Base-by-base conservation (phyloP, 164 flowering plant species). In the Aristolochia fimbriata region DNA sequence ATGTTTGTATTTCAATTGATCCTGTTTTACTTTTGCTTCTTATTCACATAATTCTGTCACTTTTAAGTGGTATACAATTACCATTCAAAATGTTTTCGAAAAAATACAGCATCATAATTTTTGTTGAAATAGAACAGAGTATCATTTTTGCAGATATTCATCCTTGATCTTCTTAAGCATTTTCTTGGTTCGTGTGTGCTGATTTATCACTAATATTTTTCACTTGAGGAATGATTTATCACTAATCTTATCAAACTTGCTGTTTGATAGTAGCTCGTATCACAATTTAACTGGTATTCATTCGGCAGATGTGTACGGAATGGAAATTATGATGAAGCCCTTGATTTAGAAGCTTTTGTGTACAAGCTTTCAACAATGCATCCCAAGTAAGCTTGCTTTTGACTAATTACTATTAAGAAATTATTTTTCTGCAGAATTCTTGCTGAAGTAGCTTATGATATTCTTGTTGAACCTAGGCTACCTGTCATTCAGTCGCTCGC, bases 261-360 rank as follows among this genome's bases (percentile, higher is more conserved):
- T 49, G 20, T 49, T 49, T 49, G 52, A 12, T 6, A 1, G 16
- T 17, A n/a, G n/a, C n/a, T n/a, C n/a, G n/a, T n/a, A n/a, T n/a
- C n/a, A n/a, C n/a, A n/a, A n/a, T 20, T 6, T 15, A 17, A 17
- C 22, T 4, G 52, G 52, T 41, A 6, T 53, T n/a, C 62, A 15
- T 51, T 62, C 20, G 78, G 66, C 83, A 94, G 99, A 69, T 94
- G 96, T 71, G 88, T 91, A 25, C 78, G 97, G 60, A 91, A 91
- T 77, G 99, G 99, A 60, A 88, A 94, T 73, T 94, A 81, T 74
- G 99, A 91, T 62, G 99, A 94, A 73, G 99, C 99, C 71, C 95
- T 93, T 59, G 97, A 91, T 69, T 81, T 91, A 55, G 97, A 91
- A 76, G 88, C 99, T 55, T 91, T 75, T 81, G 96, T 85, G 63